Evolutionary conservation across 1,284 basidiomycete genomes (phyloP).

Genomic region (Fistulina hepatica): DNA sequence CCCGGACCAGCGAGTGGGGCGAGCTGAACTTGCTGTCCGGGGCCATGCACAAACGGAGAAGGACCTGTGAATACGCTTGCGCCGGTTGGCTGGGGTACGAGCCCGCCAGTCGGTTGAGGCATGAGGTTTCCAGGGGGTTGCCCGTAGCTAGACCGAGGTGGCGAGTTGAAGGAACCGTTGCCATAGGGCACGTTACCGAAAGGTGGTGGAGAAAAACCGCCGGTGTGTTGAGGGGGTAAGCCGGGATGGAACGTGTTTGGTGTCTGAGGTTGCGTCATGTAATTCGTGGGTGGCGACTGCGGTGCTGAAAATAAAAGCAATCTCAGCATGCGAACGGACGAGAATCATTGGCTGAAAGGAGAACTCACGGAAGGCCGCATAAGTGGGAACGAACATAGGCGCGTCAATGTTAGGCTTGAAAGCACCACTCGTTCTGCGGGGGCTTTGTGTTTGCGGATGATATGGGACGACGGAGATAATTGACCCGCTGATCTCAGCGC

Average conservation of each 20-base stretch:
- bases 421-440: constrained; percentile 40
- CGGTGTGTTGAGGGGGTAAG: too few relatives aligned
- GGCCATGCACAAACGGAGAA: constrained; percentile 62
- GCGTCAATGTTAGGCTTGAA: constrained; percentile 58
- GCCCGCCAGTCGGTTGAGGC: too few relatives aligned
- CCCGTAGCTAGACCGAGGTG: too few relatives aligned
- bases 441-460: too few relatives aligned
- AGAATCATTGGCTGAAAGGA: too few relatives aligned
- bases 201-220: constrained; percentile 25
- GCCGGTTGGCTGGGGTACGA: too few relatives aligned
- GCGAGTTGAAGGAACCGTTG: too few relatives aligned
- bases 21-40: constrained; percentile 81
- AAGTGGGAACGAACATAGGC: constrained; percentile 60
- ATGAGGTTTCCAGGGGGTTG: too few relatives aligned
- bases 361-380: too few relatives aligned
- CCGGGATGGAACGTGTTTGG: constrained; percentile 12
- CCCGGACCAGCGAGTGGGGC: constrained; percentile 65
- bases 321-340: too few relatives aligned
- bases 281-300: not conserved
- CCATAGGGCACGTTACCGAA: too few relatives aligned
- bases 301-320: constrained; percentile 22
- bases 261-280: constrained; percentile 2
- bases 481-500: constrained; percentile 65
- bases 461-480: constrained; percentile 74
- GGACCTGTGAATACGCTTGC: constrained; percentile 12